A percentile compares a stretch with the other conserved stretches of the same genome.
Conservation (phyloP, 1,284 basidiomycete species). For the Sporisorium iseilematis-ciliati region DNA sequence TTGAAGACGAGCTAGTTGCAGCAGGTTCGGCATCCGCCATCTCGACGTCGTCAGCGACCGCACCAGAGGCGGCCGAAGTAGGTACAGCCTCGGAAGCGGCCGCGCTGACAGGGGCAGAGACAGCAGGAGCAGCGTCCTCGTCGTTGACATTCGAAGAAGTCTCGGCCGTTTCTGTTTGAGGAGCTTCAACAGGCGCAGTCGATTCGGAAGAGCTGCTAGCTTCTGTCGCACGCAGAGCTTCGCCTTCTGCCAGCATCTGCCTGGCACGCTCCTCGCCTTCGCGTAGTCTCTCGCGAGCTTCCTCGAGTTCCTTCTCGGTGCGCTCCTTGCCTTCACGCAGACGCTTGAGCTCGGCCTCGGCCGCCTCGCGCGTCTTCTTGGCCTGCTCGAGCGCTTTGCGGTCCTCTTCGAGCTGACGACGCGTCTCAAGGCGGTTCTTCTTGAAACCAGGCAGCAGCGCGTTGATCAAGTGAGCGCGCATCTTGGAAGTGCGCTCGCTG, state of each 20-base stretch:
- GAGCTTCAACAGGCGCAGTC: constrained; percentile 43
- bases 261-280: constrained; percentile 62
- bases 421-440: constrained; percentile 30
- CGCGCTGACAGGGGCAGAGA: constrained; percentile 13
- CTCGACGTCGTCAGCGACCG: constrained; percentile 54
- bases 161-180: not conserved
- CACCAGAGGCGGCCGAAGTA: constrained; percentile 7
- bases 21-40: constrained; percentile 53
- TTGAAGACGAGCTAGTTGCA: constrained; percentile 12
- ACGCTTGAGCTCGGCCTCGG: constrained; percentile 46
- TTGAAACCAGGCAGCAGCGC: constrained; percentile 79
- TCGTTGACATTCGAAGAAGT: not conserved
- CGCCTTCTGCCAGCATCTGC: constrained; percentile 59
- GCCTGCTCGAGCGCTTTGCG: constrained; percentile 66
- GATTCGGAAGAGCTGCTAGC: constrained; percentile 57
- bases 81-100: constrained; percentile 34
- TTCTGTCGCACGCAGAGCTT: constrained; percentile 63
- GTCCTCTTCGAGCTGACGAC: constrained; percentile 70
- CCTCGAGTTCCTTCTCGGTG: constrained; percentile 59
- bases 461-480: constrained; percentile 81
- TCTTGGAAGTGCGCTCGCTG: constrained; percentile 77
- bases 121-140: not conserved
- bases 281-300: constrained; percentile 57
- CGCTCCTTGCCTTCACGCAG: constrained; percentile 46
- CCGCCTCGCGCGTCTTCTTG: constrained; percentile 69